Percentiles rank a stretch among this genome's conserved stretches.
phyloP scores from a whole-genome alignment of 202 grass and related monocot species.

The Zoysia matrella region DNA sequence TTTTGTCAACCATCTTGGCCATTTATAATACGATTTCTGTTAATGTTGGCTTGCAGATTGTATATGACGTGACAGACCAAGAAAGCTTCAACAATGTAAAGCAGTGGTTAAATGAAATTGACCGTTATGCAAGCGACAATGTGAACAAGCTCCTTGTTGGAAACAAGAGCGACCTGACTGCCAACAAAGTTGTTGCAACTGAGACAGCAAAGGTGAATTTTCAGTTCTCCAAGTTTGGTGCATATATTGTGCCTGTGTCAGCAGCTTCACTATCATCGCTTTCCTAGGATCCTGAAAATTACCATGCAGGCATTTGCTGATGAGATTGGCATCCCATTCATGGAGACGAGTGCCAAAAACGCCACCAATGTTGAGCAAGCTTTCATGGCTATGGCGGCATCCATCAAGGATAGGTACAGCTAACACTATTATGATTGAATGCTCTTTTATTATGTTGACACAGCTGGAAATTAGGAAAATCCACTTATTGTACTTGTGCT shows the following conservation, averaged over 20 bases:
- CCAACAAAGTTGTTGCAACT: slow-evolving; percentile 60
- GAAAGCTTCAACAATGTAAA: slow-evolving; percentile 49
- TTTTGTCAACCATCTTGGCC: background rate
- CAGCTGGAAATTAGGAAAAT: background rate
- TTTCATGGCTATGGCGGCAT: slow-evolving; percentile 80
- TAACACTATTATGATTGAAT: background rate
- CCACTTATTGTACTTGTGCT: background rate
- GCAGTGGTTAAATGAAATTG: slow-evolving; percentile 80
- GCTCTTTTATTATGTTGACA: background rate
- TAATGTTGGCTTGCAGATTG: slow-evolving; percentile 51
- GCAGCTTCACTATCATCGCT: background rate
- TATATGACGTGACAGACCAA: slow-evolving; percentile 74
- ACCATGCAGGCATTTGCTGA: slow-evolving; percentile 68
- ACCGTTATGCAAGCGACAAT: slow-evolving; percentile 76
- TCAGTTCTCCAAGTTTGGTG: background rate
- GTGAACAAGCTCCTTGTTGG: slow-evolving; percentile 89
- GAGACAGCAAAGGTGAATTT: slow-evolving; percentile 23
- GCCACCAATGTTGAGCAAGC: slow-evolving; percentile 80
- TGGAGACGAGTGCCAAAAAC: slow-evolving; percentile 95
- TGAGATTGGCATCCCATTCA: slow-evolving; percentile 92
- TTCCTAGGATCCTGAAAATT: background rate
- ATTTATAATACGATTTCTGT: background rate
- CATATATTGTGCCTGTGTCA: background rate
- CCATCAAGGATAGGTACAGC: slow-evolving; percentile 69
- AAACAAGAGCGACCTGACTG: slow-evolving; percentile 78